Base-by-base conservation (phyloP, 352 stramenopile genomes). In the Globisporangium polare region DNA sequence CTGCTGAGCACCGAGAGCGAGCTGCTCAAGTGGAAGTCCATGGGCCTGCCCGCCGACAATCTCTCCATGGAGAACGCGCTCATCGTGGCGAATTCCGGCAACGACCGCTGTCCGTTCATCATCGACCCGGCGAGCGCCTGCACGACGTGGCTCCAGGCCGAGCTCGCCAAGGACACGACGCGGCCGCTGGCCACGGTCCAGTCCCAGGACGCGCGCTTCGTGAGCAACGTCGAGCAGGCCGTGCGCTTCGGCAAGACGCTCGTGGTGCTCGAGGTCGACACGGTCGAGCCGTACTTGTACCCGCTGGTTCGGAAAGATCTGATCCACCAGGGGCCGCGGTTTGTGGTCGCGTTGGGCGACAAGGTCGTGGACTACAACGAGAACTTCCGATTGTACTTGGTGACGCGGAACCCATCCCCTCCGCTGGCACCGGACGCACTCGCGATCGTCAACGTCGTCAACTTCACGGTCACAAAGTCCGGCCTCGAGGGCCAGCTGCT, bases 181-280 rank as follows among this genome's bases (percentile, higher is more conserved):
- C 80, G 89, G 6, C 90, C 86, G 0, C 74, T 98, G 12, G 94
- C 97, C 13, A 78, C 96, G 6, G 77, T 98, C 6, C 82, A 94
- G 58, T 77, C 80, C 0, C 80, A 92, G 56, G 92, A 98, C 33
- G 41, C 81, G 8, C 83, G 89, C 2, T 98, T 98, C 50, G 84
- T 92, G 6, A 97, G 85, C 52, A 71, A 90, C 13, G 92, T 98
- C 12, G 95, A 98, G 53, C 92, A 98, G 53, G 88, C 92, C 26
- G 94, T 98, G 5, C 90, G 94, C 15, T 99, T 99, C 60, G 95
- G 95, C n/a, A 98, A 98, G 59, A 98, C 95, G 0, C 76, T 99
- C 1, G 77, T 98, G 3, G 75, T 98, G 22, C 69, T 97, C 5
- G 95, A 98, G 60, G 88, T 95, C 5, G 92, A 98, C 69, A 82